Evolutionary conservation across 257 asterid species (phyloP).

Genomic region (Solanum lycopersicoides): DNA sequence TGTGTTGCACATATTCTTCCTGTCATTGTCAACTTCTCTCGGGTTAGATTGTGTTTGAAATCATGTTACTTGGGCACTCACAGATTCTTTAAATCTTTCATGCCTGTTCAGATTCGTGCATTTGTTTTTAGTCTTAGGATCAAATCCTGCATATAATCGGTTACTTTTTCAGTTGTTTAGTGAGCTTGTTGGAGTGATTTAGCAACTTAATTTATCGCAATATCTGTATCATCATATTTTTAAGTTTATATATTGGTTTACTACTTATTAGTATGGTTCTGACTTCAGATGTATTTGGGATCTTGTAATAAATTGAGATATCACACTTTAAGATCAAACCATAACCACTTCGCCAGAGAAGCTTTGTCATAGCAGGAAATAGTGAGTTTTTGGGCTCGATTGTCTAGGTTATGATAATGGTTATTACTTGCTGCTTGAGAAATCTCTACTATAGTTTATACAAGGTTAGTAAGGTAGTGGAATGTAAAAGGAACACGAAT

Average conservation of each 20-base stretch:
- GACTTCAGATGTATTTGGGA: not conserved
- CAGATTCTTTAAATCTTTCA: not conserved
- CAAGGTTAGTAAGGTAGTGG: not conserved
- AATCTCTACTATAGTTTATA: not conserved
- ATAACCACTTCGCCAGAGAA: not conserved
- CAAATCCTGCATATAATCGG: not conserved
- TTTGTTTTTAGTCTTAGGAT: not conserved
- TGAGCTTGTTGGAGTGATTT: not conserved
- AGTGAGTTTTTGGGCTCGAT: not conserved
- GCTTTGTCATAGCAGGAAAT: not conserved
- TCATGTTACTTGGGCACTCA: not conserved
- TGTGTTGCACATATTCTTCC: slow-evolving; percentile 83
- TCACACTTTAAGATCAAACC: not conserved
- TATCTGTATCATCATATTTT: not conserved
- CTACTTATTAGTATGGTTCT: not conserved
- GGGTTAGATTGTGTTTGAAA: not conserved
- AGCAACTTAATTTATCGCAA: not conserved
- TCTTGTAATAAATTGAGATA: not conserved
- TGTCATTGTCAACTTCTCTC: slow-evolving; percentile 84
- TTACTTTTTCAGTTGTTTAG: not conserved
- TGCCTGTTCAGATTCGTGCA: not conserved
- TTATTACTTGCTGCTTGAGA: not conserved
- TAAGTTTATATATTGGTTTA: not conserved
- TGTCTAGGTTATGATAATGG: not conserved
- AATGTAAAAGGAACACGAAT: not conserved